Evolutionary conservation across 148 eudicot species (phyloP).

Genomic region (Arbutus unedo): DNA sequence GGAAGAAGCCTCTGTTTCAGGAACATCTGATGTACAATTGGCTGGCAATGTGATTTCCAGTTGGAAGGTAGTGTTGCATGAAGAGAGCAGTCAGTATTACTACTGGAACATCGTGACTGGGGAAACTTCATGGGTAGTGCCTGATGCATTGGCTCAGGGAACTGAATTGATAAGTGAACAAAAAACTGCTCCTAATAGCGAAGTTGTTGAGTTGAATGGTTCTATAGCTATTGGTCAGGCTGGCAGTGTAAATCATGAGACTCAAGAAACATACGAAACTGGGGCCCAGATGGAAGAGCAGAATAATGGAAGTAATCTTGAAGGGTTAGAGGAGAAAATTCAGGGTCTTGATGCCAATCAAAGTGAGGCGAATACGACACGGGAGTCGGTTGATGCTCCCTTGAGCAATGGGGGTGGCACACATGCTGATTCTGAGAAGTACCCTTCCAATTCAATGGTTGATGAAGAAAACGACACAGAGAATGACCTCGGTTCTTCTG

Average conservation of each 20-base stretch:
- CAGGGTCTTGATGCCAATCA: constrained; percentile 15
- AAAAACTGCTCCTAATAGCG: constrained; percentile 32
- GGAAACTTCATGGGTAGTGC: constrained; percentile 93
- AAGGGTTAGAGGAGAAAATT: constrained; percentile 8
- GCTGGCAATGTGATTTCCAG: constrained; percentile 34
- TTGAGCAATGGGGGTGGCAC: constrained; percentile 22
- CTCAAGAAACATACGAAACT: constrained; percentile 20
- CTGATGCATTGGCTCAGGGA: constrained; percentile 54
- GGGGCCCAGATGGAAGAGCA: constrained; percentile 25
- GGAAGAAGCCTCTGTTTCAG: too few species aligned
- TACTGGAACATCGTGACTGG: constrained; percentile 90
- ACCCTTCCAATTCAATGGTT: constrained; percentile 22
- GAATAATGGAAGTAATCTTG: constrained; percentile 23
- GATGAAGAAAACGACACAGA: constrained; percentile 30
- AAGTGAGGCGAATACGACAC: constrained; percentile 21
- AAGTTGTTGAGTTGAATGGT: constrained; percentile 23
- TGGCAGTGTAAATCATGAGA: constrained; percentile 27
- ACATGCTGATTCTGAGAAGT: constrained; percentile 25
- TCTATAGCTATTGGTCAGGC: constrained; percentile 22
- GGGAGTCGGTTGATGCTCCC: constrained; percentile 17
- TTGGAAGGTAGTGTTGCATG: constrained; percentile 94
- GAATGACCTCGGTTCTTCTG: constrained; percentile 41
- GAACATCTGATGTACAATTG: constrained; percentile 33
- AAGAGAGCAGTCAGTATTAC: constrained; percentile 83
- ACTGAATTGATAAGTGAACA: constrained; percentile 29